These are phyloP conservation scores for Amniculicola lignicola DNA, from an alignment of 495 filamentous ascomycete species.

Conservation along the genomic window DNA sequence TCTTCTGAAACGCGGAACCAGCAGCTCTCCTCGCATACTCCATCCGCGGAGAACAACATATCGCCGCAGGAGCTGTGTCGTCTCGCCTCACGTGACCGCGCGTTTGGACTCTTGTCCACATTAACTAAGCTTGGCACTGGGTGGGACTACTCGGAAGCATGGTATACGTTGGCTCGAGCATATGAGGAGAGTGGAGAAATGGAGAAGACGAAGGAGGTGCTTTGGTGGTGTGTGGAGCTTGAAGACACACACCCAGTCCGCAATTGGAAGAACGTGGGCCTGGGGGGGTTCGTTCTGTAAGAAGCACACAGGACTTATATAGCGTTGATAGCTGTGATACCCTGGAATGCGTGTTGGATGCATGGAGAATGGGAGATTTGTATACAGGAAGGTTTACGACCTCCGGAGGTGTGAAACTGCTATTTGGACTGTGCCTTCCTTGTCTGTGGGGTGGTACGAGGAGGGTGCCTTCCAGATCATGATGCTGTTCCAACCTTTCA, in stretches of 20 bases:
- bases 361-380: not conserved
- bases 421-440: not conserved
- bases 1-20: constrained; percentile 1
- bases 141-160: constrained; percentile 93
- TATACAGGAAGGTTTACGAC: not conserved
- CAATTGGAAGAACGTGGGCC: constrained; percentile 54
- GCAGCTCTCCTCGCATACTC: constrained; percentile 19
- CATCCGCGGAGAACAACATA: constrained; percentile 35
- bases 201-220: constrained; percentile 73
- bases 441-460: not conserved
- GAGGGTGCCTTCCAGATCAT: not conserved
- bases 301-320: not conserved
- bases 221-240: constrained; percentile 75
- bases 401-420: not conserved
- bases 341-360: constrained; percentile 9
- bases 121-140: constrained; percentile 82
- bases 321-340: constrained; percentile 11
- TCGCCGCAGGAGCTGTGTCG: constrained; percentile 66
- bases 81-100: constrained; percentile 80
- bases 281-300: constrained; percentile 57
- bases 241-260: constrained; percentile 64
- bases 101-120: constrained; percentile 72
- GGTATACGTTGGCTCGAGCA: constrained; percentile 80
- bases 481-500: too few relatives aligned
- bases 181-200: constrained; percentile 80